Evolutionary conservation across 129 eudicot species (phyloP), one percentile per base, ranked within the genome.

Genomic region (Chrysanthemum makinoi): DNA sequence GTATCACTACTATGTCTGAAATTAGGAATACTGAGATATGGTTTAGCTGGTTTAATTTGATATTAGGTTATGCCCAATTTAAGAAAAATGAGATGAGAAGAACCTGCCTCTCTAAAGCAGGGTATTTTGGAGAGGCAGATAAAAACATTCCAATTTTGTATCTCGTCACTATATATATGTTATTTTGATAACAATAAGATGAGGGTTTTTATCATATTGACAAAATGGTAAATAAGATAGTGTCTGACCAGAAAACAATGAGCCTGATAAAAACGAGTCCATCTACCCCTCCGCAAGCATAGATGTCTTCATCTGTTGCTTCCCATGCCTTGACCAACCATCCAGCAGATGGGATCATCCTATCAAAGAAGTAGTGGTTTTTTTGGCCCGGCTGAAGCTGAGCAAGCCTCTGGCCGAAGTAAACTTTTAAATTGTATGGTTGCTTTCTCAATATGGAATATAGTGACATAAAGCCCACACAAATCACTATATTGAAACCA

Each of bases 311-410:
- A 35, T 64, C 50, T 64, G 98, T 70, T 69, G 96, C 82, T 66
- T 84, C 90, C 95, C 98, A 94, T 26, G 98, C 93, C 84, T 94
- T 89, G 39, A 87, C 72, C 39, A 94, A 82, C 98, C 98, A 94
- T 69, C 95, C 84, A 48, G 98, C 83, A 33, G 96, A 94, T 19
- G 98, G 97, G 28, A 94, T 62, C 20, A 87, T 72, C 57, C 96
- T 82, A n/a, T 86, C 91, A 35, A 87, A 72, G 44, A 87, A 46
- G 35, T 72, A 83, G 62, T 80, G 86, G 58, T 66, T 88, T 28
- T 83, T 74, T 59, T 66, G 81, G 66, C 66, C 81, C 18, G 85
- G 65, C 39, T 69, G 56, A 18, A 77, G 68, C 62, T 80, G 93
- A 62, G 96, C 85, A 67, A 94, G 80, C 84, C 81, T 85, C 69